These are phyloP conservation scores for Macadamia integrifolia DNA, from an alignment of 164 flowering plant genomes.

Conservation along the genomic window DNA sequence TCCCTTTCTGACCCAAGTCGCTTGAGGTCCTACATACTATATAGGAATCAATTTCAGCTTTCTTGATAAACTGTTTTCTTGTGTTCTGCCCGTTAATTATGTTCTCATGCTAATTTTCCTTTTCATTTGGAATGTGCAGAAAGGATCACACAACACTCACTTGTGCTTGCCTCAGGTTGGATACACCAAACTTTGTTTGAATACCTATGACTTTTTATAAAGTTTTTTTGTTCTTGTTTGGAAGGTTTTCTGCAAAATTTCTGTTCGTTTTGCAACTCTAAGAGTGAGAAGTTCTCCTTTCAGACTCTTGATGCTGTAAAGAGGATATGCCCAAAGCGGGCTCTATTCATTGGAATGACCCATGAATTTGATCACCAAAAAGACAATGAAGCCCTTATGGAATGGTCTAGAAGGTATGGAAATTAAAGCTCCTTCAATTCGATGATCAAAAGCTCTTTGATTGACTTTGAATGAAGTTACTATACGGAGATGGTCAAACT, in stretches of 20 bases:
- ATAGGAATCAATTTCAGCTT: not conserved
- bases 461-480: not conserved
- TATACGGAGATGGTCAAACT: not conserved
- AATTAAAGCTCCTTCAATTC: not conserved
- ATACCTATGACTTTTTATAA: not conserved
- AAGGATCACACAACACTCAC: slow-evolving; percentile 75
- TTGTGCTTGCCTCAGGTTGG: slow-evolving; percentile 93
- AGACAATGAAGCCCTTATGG: slow-evolving; percentile 66
- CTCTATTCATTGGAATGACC: slow-evolving; percentile 87
- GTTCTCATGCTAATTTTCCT: slow-evolving; percentile 8
- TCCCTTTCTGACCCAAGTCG: not conserved
- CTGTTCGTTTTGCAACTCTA: not conserved
- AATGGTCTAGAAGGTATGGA: slow-evolving; percentile 86
- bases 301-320: slow-evolving; percentile 90
- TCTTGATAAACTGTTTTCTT: not conserved
- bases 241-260: not conserved
- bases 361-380: slow-evolving; percentile 89
- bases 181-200: not conserved
- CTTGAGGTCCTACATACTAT: not conserved
- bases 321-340: slow-evolving; percentile 76
- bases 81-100: not conserved
- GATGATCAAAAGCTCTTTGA: not conserved
- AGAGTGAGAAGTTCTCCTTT: slow-evolving; percentile 4
- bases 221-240: not conserved
- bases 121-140: slow-evolving; percentile 41